Base-by-base conservation (phyloP, 208 protist genomes). In the Leishmania braziliensis region DNA sequence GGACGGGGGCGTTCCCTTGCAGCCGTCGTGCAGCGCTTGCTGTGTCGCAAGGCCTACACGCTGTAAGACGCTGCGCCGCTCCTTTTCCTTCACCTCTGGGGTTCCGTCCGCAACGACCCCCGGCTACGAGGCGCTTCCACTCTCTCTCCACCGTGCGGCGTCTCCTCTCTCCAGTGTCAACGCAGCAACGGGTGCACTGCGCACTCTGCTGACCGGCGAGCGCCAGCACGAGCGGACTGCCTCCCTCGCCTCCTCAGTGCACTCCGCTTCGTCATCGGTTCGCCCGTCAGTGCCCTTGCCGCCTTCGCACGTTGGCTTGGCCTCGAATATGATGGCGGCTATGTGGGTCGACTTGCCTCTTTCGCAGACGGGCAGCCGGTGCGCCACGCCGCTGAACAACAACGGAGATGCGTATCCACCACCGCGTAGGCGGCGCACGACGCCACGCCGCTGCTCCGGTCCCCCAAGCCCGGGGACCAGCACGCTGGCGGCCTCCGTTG, bases 331-430 rank as follows among this genome's bases (percentile, higher is more conserved):
- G 62, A 88, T 86, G 84, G 84, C 87, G 29, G 84, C 88, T 0
- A 81, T 91, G 68, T 91, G 88, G 88, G 88, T 91, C 29, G 85
- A 88, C 65, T 33, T 91, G 29, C 80, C 85, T 5, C 29, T 29
- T 18, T 85, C 83, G 14, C 83, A 76, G 78, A 54, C 78, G 50
- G 70, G 58, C 77, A 84, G 79, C 48, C 83, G 81, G 53, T 82
- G 82, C n/a, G 73, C 82, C 56, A 86, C 82, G 33, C 82, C 82
- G 18, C n/a, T 86, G 53, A 66, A 51, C 76, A 68, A 53, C 12
- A 36, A 46, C 58, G 36, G 71, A 36, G 79, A 82, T n/a, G 60
- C 75, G 43, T 80, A 80, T 62, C 79, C 65, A 66, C 74, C 68
- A 50, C 79, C 86, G 69, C 78, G 54, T 39, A 81, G 84, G 5